Base-by-base conservation (phyloP, 2,329 filamentous ascomycete species). In the Talaromyces albobiverticillius region DNA sequence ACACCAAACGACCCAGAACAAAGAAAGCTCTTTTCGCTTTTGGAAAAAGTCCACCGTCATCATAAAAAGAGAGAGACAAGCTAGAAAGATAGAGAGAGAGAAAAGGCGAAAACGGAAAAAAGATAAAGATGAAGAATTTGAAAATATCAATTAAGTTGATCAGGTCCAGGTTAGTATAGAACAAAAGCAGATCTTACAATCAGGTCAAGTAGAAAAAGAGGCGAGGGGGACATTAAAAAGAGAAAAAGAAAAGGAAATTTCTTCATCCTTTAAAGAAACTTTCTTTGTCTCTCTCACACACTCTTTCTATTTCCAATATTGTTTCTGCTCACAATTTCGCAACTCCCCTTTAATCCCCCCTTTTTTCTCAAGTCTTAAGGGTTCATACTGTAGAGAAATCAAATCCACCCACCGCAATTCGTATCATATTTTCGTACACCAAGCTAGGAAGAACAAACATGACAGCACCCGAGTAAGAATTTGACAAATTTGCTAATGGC, bases 341-440 rank as follows among this genome's bases (percentile, higher is more conserved):
- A 22, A 40, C 8, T 40, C 18, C 16, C 36, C 36, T 49, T 43
- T 38, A 34, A 43, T 38, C 34, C 47, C 26, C 53, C 49, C 34
- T 51, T 54, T 51, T 53, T 46, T 36, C 54, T 42, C 25, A 54
- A 16, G 36, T 40, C 9, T 40, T 16, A 40, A 36, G 36, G 36
- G 36, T 22, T 40, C 36, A 40, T 40, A 40, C 36, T 40, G 36
- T 22, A 40, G 36, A 40, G 16, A 40, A 40, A 40, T 47, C 67
- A 64, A 65, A 52, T 46, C 42, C 47, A 55, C 52, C 60, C 64
- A 64, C 65, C 67, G 49, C 45, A 56, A 50, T 67, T 63, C 65
- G 62, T 65, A 64, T 67, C 65, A 64, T 67, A 65, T 72, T 72
- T 72, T 72, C 61, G 68, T 72, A 72, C 67, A 71, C 67, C 66